Evolutionary conservation across 805 yeast species (phyloP).

Genomic region (Metschnikowia koreensis): DNA sequence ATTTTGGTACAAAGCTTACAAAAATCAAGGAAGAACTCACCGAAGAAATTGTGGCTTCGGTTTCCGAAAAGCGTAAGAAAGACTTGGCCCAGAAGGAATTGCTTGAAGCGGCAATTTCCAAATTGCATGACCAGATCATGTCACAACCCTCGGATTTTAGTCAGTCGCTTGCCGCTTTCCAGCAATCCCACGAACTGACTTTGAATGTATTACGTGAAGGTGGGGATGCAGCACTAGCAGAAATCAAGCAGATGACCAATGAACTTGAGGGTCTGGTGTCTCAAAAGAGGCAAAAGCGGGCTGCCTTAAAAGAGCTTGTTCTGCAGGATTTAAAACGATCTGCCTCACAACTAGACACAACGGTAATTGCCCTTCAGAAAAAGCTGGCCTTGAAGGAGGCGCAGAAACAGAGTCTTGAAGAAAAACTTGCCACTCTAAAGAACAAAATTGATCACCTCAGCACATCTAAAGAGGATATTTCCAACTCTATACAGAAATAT

Average conservation of each 20-base stretch:
- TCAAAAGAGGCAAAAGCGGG: not conserved
- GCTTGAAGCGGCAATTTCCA: conserved; percentile 8
- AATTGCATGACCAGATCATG: conserved; percentile 4
- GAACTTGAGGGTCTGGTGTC: not conserved
- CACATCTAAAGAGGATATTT: conserved; percentile 3
- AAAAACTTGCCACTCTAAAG: not conserved
- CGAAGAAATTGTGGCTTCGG: conserved; percentile 37
- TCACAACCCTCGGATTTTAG: conserved; percentile 21
- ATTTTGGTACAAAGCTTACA: conserved; percentile 22
- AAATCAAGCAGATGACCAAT: conserved; percentile 12
- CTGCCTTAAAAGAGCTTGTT: not conserved
- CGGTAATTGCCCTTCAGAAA: not conserved
- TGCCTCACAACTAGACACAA: not conserved
- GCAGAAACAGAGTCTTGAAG: conserved; percentile 8
- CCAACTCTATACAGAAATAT: conserved; percentile 6
- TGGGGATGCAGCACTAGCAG: conserved; percentile 19
- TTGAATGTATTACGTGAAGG: conserved; percentile 13
- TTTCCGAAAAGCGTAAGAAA: conserved; percentile 18
- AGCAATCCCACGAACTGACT: conserved; percentile 25
- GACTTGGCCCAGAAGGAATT: not conserved
- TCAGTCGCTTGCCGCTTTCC: conserved; percentile 23
- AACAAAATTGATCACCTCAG: conserved; percentile 12
- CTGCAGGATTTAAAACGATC: not conserved
- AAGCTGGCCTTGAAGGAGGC: conserved; percentile 10
- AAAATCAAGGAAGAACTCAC: conserved; percentile 28